These are phyloP conservation scores for Neospora caninum DNA, from an alignment of 169 alveolate species.

Conservation along the genomic window DNA sequence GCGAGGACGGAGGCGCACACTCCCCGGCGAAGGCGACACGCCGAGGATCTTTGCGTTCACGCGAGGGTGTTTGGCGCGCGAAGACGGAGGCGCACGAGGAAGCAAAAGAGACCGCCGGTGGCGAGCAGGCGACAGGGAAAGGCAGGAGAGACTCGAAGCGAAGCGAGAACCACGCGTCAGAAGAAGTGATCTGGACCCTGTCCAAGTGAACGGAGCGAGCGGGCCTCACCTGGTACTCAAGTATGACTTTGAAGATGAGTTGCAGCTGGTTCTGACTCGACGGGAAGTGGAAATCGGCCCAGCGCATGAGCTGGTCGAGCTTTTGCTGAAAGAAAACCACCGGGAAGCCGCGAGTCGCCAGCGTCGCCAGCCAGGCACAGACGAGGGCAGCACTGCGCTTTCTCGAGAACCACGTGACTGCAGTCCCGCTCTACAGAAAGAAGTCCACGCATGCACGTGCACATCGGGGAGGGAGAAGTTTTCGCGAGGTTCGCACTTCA, in stretches of 20 bases:
- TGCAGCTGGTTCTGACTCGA: slow-evolving; percentile 63
- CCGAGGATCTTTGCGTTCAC: no score
- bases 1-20: no score
- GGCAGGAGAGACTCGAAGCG: background rate
- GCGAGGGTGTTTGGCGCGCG: no score
- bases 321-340: slow-evolving; percentile 48
- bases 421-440: background rate
- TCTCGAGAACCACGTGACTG: background rate
- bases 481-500: no score
- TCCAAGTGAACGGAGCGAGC: background rate
- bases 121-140: background rate
- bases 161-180: background rate
- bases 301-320: slow-evolving; percentile 61
- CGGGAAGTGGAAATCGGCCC: slow-evolving; percentile 69
- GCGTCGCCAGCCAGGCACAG: background rate
- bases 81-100: background rate
- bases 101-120: background rate
- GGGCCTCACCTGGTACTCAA: slow-evolving; percentile 53
- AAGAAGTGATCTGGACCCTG: background rate
- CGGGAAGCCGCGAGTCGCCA: no score
- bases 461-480: no score
- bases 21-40: no score
- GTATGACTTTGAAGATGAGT: slow-evolving; percentile 62
- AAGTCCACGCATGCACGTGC: background rate
- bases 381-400: no score